Evolutionary conservation across 148 eudicot species (phyloP).

Genomic region (Euryodendron excelsum): DNA sequence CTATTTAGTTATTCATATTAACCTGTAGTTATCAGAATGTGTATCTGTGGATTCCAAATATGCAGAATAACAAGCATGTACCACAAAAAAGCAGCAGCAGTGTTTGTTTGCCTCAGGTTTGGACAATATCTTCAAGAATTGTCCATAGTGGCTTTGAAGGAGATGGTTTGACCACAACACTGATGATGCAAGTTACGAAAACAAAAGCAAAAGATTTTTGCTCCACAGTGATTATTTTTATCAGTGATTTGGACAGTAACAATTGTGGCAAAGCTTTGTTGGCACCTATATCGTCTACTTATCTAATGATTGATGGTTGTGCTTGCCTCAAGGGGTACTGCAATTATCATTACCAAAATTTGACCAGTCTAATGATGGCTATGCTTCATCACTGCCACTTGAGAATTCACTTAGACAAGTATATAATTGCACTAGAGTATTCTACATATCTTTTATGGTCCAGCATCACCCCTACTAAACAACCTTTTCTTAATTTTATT

Average conservation of each 20-base stretch:
- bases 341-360: conserved; percentile 18
- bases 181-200: background rate
- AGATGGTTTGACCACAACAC: background rate
- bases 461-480: background rate
- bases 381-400: background rate
- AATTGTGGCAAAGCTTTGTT: conserved; percentile 2
- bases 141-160: background rate
- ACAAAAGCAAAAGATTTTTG: background rate
- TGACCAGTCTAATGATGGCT: background rate
- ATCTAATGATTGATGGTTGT: conserved; percentile 9
- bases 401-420: background rate
- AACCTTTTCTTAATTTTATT: background rate
- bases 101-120: no score
- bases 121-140: background rate
- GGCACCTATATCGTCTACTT: background rate
- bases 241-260: background rate
- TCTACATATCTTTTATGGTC: background rate
- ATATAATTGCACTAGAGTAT: conserved; percentile 1
- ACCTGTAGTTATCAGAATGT: no score
- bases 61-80: no score
- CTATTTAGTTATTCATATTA: no score
- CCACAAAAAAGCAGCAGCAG: no score
- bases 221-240: no score
- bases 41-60: no score
- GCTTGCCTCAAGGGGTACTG: conserved; percentile 3